Base-by-base conservation (phyloP, 257 asterid species). In the Solanum neorickii region DNA sequence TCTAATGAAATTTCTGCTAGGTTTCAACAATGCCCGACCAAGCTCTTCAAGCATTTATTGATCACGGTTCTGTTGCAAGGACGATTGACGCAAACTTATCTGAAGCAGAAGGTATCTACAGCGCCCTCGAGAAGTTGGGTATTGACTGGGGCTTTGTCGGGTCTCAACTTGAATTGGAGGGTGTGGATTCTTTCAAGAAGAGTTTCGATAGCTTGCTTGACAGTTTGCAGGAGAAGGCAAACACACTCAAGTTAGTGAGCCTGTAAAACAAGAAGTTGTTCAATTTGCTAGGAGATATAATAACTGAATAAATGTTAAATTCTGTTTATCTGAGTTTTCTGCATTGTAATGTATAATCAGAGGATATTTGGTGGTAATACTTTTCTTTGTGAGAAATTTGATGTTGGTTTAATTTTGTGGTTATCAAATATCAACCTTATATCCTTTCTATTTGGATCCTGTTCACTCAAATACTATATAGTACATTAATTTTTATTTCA, bases 21-120 rank as follows among this genome's bases (percentile, higher is more conserved):
- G 99, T 97, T 82, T 96, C 99, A 7, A 97, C 99, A 66, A 97
- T 97, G 99, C 99, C 99, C 4, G 99, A 97, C 87, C 99, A 96
- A 91, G 99, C 99, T n/a, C 98, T 97, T 69, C 93, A 86, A 86
- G 99, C 99, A 85, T 97, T 97, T 88, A 74, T 97, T 2, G 98
- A 97, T 88, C 99, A 97, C 42, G 99, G 99, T 76, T 73, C 92
- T 0, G 98, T 97, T 86, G 96, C 92, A 90, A 94, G 99, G 93
- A 97, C 99, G 0, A 97, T 97, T 13, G 99, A 97, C 76, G 47
- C 99, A n/a, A 96, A 96, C 37, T 94, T 95, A 12, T 91, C 98
- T 0, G 99, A 95, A 91, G 99, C 98, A 25, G 94, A 97, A 89
- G 99, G 98, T 44, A 92, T 97, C 75, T 97, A 97, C 92, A 93